Percentiles rank a stretch among this genome's conserved stretches.
These are phyloP conservation scores for Penicillium italicum DNA, from an alignment of 2,329 filamentous ascomycete genomes.

Conservation along the genomic window DNA sequence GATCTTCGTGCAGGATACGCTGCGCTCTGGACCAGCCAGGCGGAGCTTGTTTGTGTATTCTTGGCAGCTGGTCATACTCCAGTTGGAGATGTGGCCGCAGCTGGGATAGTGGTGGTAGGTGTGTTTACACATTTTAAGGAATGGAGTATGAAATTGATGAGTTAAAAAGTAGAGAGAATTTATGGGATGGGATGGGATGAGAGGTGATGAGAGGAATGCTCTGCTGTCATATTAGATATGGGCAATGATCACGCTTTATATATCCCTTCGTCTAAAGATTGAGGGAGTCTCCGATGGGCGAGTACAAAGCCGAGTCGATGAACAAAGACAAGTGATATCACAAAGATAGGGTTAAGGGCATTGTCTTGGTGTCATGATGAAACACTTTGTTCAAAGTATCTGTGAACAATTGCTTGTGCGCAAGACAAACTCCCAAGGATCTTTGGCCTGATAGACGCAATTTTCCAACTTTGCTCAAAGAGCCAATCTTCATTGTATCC, in stretches of 20 bases:
- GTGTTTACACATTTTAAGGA: conserved; percentile 24
- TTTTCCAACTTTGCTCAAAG: neutral
- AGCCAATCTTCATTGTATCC: neutral
- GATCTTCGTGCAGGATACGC: conserved; percentile 3
- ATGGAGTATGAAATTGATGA: neutral
- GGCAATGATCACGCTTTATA: neutral
- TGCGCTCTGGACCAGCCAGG: neutral
- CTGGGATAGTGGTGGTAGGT: conserved; percentile 27
- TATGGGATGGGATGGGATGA: neutral
- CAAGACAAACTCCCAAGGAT: neutral
- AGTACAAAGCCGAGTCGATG: conserved; percentile 1
- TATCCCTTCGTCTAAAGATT: neutral
- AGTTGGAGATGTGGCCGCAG: conserved; percentile 31
- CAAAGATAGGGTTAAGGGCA: neutral
- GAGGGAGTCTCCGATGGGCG: neutral
- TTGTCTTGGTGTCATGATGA: neutral
- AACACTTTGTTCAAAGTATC: neutral
- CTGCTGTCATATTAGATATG: neutral
- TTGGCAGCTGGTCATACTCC: conserved; percentile 24
- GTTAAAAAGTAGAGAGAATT: neutral
- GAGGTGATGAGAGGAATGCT: neutral
- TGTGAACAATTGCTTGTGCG: neutral
- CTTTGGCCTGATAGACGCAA: neutral
- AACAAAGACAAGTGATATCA: neutral
- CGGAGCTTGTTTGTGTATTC: conserved; percentile 22